A percentile compares a stretch with the other conserved stretches of the same genome.
Evolutionary conservation across 257 asterid species (phyloP).

Genomic region (Scutellaria barbata): DNA sequence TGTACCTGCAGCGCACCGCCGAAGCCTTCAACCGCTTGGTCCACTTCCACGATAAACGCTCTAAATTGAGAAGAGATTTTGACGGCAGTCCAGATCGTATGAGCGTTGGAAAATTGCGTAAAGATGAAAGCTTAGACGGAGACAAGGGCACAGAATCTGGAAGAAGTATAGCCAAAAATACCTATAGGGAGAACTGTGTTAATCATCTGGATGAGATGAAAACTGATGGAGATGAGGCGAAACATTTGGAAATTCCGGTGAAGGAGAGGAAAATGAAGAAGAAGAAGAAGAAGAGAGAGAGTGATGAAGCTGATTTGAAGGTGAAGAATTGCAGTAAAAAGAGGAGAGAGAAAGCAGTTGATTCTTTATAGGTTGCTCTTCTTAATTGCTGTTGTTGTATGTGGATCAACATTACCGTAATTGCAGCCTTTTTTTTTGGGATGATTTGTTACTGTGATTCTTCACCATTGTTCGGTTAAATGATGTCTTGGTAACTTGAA

Average conservation of each 20-base stretch:
- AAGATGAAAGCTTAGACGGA: neutral
- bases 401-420: too few relatives aligned
- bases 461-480: too few relatives aligned
- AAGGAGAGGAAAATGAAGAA: slow-evolving; percentile 43
- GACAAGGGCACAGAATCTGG: neutral
- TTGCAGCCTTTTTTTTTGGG: too few relatives aligned
- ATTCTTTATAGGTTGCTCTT: neutral
- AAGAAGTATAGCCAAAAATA: neutral
- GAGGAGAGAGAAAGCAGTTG: slow-evolving; percentile 38
- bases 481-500: too few relatives aligned
- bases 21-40: slow-evolving; percentile 57
- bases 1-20: slow-evolving; percentile 43
- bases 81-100: neutral
- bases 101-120: slow-evolving; percentile 9
- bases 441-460: too few relatives aligned
- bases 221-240: neutral
- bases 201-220: slow-evolving; percentile 3
- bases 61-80: neutral
- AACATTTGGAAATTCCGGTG: slow-evolving; percentile 21
- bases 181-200: neutral
- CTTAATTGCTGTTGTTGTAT: neutral
- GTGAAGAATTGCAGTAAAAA: slow-evolving; percentile 34
- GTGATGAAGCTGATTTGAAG: slow-evolving; percentile 36
- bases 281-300: neutral
- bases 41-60: slow-evolving; percentile 45